phyloP scores from a whole-genome alignment of 768 basidiomycete species.

The Trametes punicea region DNA sequence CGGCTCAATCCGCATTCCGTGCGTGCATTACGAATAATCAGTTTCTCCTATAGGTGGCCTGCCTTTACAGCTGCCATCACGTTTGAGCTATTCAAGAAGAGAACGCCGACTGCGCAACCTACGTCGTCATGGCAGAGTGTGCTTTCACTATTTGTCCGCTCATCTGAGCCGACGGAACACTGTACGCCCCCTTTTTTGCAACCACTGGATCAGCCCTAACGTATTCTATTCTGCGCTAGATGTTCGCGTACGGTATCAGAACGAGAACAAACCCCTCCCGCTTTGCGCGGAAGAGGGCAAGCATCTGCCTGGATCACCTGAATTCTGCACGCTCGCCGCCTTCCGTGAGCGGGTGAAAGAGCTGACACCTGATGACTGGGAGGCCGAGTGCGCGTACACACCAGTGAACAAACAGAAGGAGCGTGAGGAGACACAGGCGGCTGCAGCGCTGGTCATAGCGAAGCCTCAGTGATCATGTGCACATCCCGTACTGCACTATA shows the following conservation, averaged over 20 bases:
- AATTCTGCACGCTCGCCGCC: conserved; percentile 67
- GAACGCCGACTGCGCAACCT: conserved; percentile 7
- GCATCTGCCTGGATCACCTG: conserved; percentile 66
- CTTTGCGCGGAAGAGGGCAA: conserved; percentile 62
- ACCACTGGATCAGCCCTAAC: background rate
- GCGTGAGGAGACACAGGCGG: conserved; percentile 10
- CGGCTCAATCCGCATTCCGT: too few relatives aligned
- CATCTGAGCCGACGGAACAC: conserved; percentile 35
- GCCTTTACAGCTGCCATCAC: conserved; percentile 72
- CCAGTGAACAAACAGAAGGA: conserved; percentile 16
- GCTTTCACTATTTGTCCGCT: conserved; percentile 36
- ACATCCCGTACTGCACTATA: background rate
- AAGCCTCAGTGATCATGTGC: background rate
- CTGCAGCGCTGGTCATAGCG: conserved; percentile 11
- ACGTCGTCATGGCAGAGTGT: conserved; percentile 35
- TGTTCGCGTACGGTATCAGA: conserved; percentile 77
- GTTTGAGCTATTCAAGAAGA: conserved; percentile 60
- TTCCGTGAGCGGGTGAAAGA: conserved; percentile 61
- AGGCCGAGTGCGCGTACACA: conserved; percentile 47
- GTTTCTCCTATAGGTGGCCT: conserved; percentile 52
- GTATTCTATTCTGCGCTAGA: conserved; percentile 12
- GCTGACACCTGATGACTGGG: conserved; percentile 66
- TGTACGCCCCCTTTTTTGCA: conserved; percentile 34
- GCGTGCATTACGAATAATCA: background rate
- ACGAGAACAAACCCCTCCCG: conserved; percentile 59